Base-by-base conservation (phyloP, 2,329 filamentous ascomycete genomes). In the Tricladium varicosporioides region DNA sequence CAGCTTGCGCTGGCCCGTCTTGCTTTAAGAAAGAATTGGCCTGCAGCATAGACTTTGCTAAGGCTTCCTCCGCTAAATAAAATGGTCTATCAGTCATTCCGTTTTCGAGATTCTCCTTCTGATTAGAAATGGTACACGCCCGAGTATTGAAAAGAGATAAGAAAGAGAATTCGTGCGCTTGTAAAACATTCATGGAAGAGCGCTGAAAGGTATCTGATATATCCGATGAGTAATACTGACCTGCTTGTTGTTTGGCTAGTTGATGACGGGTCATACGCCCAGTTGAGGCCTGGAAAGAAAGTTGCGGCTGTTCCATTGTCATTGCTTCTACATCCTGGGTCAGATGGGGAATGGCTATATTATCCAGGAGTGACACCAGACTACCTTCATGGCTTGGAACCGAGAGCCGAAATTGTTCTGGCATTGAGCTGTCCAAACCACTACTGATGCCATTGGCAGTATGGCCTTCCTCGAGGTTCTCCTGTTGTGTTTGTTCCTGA, bases 161-260 rank as follows among this genome's bases (percentile, higher is more conserved):
- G 36, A 53, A 54, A 49, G 48, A 50, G 32, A 43, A 36, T 19
- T 50, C 40, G 14, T 27, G 13, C 16, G 36, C 36, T 10, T 13
- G 40, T 22, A 13, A 22, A 40, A 40, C 19, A 47, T 56, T 49
- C 49, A 53, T 51, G 13, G 55, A 50, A 43, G 56, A 56, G 32
- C 44, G 43, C 48, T 53, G 36, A 14, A 51, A 48, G 22, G 51
- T 45, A 43, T 31, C 46, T 32, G 58, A 48, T 19, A 59, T 57
- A 58, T 60, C 49, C 51, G 59, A 56, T 32, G 48, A 48, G 62
- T 42, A 53, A 65, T 64, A 70, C 68, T 69, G 66, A 69, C 68
- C 67, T 69, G 62, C 61, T 64, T 69, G 63, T 57, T 63, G 60
- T 43, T 64, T 62, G 27, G 65, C 66, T 19, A 63, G 48, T 63